These are phyloP conservation scores for Astrocystis sublimbata DNA, from an alignment of 495 filamentous ascomycete genomes.

Conservation along the genomic window DNA sequence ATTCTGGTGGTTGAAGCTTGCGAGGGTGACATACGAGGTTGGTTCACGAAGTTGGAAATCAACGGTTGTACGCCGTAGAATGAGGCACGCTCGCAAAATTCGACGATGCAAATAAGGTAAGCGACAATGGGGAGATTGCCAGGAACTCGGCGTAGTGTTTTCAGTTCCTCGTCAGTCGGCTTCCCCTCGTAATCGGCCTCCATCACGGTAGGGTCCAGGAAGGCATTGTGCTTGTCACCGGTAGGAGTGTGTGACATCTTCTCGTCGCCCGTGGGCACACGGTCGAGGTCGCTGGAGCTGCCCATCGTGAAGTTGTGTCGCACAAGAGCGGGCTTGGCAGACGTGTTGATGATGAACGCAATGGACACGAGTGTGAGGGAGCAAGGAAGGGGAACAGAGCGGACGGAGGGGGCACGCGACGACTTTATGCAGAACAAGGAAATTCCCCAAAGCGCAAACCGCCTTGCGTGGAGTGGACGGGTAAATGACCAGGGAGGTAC, in stretches of 20 bases:
- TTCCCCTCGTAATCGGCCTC: conserved; percentile 47
- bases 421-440: conserved; percentile 14
- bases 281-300: conserved; percentile 19
- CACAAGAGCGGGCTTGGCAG: conserved; percentile 12
- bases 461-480: neutral
- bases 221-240: conserved; percentile 28
- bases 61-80: conserved; percentile 60
- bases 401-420: neutral
- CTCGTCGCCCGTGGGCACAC: conserved; percentile 25
- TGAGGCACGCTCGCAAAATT: conserved; percentile 62
- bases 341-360: conserved; percentile 2
- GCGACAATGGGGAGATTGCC: conserved; percentile 53
- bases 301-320: conserved; percentile 13
- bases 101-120: conserved; percentile 59
- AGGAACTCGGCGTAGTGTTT: conserved; percentile 57
- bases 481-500: conserved; percentile 3
- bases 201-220: conserved; percentile 35
- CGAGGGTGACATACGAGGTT: conserved; percentile 30
- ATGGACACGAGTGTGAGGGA: neutral
- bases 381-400: neutral
- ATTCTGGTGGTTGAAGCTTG: neutral
- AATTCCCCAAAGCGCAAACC: neutral
- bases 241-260: conserved; percentile 27
- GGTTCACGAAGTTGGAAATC: conserved; percentile 61
- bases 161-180: conserved; percentile 59